Conservation (phyloP, 2,329 filamentous ascomycete species). For the Trichoderma breve region DNA sequence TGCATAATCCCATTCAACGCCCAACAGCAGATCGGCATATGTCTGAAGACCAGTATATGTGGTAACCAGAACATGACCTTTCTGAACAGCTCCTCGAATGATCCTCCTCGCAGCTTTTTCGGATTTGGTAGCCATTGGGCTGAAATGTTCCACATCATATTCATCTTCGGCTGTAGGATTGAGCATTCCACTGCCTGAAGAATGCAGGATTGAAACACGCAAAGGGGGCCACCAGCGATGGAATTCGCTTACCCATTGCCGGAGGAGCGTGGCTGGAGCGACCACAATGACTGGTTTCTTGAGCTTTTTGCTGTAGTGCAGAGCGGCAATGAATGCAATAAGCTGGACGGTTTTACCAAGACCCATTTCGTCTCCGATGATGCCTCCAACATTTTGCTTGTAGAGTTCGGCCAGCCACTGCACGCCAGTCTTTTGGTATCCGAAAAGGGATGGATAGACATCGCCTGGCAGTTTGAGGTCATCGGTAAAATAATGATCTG, state of each 20-base stretch:
- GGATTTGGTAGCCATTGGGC: conserved; percentile 35
- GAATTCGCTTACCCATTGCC: conserved; percentile 98
- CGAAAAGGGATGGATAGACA: conserved; percentile 87
- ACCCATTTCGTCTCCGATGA: conserved; percentile 97
- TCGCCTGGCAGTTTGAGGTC: conserved; percentile 84
- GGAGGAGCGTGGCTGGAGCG: conserved; percentile 89
- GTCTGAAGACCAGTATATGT: conserved; percentile 96
- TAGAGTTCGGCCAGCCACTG: conserved; percentile 95
- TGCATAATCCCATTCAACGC: conserved; percentile 87
- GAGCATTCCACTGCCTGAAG: conserved; percentile 94
- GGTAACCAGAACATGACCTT: conserved; percentile 91
- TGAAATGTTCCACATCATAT: conserved; percentile 47
- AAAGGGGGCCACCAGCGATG: conserved; percentile 99
- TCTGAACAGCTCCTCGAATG: conserved; percentile 73
- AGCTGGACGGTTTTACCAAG: conserved; percentile 83
- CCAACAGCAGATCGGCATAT: conserved; percentile 78
- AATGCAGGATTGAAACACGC: conserved; percentile 90
- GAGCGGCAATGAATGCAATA: conserved; percentile 77
- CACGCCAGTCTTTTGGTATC: conserved; percentile 95
- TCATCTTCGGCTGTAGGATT: conserved; percentile 66
- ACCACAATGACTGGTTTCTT: conserved; percentile 86
- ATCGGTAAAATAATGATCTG: conserved; percentile 72
- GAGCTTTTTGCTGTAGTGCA: conserved; percentile 88
- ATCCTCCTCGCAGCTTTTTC: conserved; percentile 70
- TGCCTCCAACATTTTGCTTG: conserved; percentile 84